phyloP scores from a whole-genome alignment of 306 rosid species.

The cucumber (Cucumis sativus) region Cucumber_9930_V3 NC_026660.2:20534001-20534500 shows the following conservation, averaged over 20 bases:
- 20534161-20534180: too few species aligned
- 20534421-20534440: conserved; percentile 39
- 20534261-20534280: background rate
- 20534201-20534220: background rate
- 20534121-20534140: too few species aligned
- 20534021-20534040: too few species aligned
- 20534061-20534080: too few species aligned
- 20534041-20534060: too few species aligned
- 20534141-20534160: too few species aligned
- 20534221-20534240: background rate
- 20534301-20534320: conserved; percentile 73
- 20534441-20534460: background rate
- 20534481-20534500: background rate
- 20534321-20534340: conserved; percentile 72
- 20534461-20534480: background rate
- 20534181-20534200: too few species aligned
- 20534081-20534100: too few species aligned
- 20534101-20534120: too few species aligned
- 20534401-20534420: conserved; percentile 95
- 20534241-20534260: too few species aligned
- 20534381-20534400: conserved; percentile 97
- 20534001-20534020: too few species aligned
- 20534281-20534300: conserved; percentile 76
- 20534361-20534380: conserved; percentile 51
- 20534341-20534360: conserved; percentile 59